Percentiles rank a stretch among this genome's conserved stretches.
phyloP scores from a whole-genome alignment of 805 yeast species.

The Sungouiella thailandica region DNA sequence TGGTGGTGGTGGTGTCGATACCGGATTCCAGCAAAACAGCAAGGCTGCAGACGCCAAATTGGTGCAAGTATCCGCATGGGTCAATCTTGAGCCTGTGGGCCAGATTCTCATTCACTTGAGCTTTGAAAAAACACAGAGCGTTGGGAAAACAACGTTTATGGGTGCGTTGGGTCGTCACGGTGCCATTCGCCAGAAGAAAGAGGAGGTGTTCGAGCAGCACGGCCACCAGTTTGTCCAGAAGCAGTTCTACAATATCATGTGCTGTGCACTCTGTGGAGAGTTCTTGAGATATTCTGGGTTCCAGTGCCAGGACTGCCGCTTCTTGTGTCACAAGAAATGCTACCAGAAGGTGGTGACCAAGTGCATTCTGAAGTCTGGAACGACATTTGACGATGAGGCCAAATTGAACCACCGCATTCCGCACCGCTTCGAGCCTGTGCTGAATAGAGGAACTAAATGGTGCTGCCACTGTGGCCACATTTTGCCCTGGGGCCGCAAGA shows the following conservation, averaged over 20 bases:
- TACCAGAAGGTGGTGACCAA: constrained; percentile 76
- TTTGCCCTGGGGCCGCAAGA: constrained; percentile 90
- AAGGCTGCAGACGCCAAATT: constrained; percentile 9
- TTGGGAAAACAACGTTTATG: constrained; percentile 34
- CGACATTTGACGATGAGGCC: constrained; percentile 68
- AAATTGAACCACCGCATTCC: constrained; percentile 94
- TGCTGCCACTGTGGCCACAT: constrained; percentile 99
- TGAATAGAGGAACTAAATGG: constrained; percentile 97
- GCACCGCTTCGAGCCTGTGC: constrained; percentile 88
- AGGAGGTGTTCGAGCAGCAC: constrained; percentile 86
- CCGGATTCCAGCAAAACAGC: not conserved
- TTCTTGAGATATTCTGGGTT: constrained; percentile 82
- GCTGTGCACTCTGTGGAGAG: constrained; percentile 96
- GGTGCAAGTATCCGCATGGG: constrained; percentile 72
- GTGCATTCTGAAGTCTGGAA: constrained; percentile 73
- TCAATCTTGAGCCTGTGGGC: constrained; percentile 90
- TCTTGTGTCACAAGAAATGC: constrained; percentile 77
- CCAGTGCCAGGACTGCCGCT: constrained; percentile 82
- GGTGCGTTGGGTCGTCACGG: constrained; percentile 78
- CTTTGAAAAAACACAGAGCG: constrained; percentile 58
- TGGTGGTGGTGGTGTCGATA: not conserved
- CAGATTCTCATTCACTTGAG: constrained; percentile 75
- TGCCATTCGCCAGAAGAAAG: constrained; percentile 92
- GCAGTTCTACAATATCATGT: constrained; percentile 93
- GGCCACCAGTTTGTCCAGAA: constrained; percentile 97